These are phyloP conservation scores for Cryptococcus floricola DNA, from an alignment of 1,284 basidiomycete species.

Conservation along the genomic window DNA sequence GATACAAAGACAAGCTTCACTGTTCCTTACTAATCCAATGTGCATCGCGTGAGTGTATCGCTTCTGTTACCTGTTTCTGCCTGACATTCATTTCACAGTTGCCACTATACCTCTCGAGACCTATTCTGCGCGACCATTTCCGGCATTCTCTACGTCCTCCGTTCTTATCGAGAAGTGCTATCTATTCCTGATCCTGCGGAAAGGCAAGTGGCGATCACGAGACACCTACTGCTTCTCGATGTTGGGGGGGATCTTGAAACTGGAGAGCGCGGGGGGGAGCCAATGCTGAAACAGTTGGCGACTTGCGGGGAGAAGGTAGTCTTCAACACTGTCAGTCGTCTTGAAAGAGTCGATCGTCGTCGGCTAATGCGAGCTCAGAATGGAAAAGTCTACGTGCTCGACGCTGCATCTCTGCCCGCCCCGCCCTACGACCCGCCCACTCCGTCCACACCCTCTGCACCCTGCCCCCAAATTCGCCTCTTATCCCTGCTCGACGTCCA, in stretches of 20 bases:
- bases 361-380: conserved; percentile 8
- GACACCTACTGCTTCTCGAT: conserved; percentile 20
- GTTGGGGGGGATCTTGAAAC: conserved; percentile 9
- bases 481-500: conserved; percentile 20
- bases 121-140: conserved; percentile 25
- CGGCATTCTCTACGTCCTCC: conserved; percentile 26
- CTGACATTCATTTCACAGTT: conserved; percentile 8
- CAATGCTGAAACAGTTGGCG: conserved; percentile 14
- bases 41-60: conserved; percentile 25
- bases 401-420: conserved; percentile 20
- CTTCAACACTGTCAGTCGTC: conserved; percentile 19
- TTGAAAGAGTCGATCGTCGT: background rate
- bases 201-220: conserved; percentile 11
- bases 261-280: too few species aligned
- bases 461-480: conserved; percentile 8
- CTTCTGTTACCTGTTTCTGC: background rate
- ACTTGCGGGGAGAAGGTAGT: conserved; percentile 30
- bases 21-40: background rate
- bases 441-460: background rate
- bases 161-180: conserved; percentile 29
- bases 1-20: background rate
- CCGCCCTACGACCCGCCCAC: conserved; percentile 51
- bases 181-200: conserved; percentile 3
- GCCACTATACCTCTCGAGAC: conserved; percentile 34
- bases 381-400: conserved; percentile 18